Conservation (phyloP, 305 asterid species). For the Fraxinus velutina region DNA sequence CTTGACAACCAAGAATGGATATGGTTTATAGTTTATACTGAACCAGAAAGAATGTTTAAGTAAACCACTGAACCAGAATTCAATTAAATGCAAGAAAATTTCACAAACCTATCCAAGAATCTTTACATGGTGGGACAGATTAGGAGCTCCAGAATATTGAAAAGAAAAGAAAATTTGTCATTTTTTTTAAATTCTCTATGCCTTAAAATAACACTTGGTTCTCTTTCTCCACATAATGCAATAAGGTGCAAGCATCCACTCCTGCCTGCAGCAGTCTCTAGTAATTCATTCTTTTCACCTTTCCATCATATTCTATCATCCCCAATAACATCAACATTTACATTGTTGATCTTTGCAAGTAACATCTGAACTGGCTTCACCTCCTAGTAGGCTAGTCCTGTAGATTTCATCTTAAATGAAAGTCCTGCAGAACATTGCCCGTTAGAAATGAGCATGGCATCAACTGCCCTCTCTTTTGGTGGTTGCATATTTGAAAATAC, state of each 20-base stretch:
- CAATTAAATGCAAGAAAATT: neutral
- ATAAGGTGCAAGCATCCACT: neutral
- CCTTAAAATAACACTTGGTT: neutral
- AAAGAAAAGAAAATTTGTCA: neutral
- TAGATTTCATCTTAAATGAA: neutral
- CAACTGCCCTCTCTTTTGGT: neutral
- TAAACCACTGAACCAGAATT: neutral
- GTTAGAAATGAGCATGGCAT: neutral
- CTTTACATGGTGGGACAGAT: neutral
- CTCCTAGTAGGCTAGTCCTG: neutral
- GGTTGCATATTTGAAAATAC: neutral
- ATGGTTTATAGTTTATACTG: neutral
- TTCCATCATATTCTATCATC: neutral
- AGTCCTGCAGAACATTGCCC: neutral
- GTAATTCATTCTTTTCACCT: neutral
- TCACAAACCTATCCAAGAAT: neutral
- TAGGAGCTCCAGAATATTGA: neutral
- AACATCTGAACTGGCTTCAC: neutral
- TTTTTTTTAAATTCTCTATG: neutral
- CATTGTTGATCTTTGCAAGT: neutral
- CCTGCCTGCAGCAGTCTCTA: neutral
- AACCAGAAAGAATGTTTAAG: neutral
- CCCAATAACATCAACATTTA: neutral
- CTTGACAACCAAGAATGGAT: constrained; percentile 1
- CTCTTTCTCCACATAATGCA: neutral